Evolutionary conservation across 345 rosid species (phyloP), one percentile per base, ranked within the genome.

Genomic region (Combretum micranthum): DNA sequence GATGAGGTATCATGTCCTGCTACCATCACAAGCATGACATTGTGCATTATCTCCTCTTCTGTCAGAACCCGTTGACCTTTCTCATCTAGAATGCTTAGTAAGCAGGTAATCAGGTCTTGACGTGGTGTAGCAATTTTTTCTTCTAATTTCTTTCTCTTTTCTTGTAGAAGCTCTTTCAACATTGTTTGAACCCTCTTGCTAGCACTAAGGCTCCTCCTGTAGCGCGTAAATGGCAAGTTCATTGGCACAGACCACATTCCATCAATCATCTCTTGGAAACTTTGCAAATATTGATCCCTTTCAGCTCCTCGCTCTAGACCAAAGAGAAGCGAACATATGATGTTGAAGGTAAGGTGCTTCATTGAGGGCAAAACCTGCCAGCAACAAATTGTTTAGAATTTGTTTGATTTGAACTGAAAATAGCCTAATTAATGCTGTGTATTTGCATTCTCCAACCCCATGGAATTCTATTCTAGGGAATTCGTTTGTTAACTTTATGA

Each of bases 1-100:
- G 83, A 63, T 23, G 86, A 68, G 68, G 88, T 80, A 60, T 80
- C 86, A 42, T 80, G 67, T 50, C 88, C 86, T 3, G 88, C 92
- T 46, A 64, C 70, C 86, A 85, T 82, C 59, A 78, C 64, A 25
- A 82, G 73, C 75, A 60, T 69, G 16, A 60, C 63, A 53, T 76
- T 85, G 26, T 85, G 71, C 42, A 80, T 26, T 21, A 80, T 80
- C 77, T 82, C 88, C 55, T 71, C 52, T 53, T 74, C 81, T 11
- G 72, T 74, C 20, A 82, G 44, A 2, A 52, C 65, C 54, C 39
- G 52, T 14, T 65, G 57, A 4, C 55, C 60, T 1, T 64, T 52
- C 15, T 61, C 52, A 0, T 69, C 13, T 2, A 45, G 53, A 37
- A 50, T 63, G 69, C 72, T 66, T 17, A 85, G 69, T 61, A 85